A percentile compares a stretch with the other conserved stretches of the same genome.
phyloP scores from a whole-genome alignment of 78 protist genomes.

The Pigoraptor vietnamica region DNA sequence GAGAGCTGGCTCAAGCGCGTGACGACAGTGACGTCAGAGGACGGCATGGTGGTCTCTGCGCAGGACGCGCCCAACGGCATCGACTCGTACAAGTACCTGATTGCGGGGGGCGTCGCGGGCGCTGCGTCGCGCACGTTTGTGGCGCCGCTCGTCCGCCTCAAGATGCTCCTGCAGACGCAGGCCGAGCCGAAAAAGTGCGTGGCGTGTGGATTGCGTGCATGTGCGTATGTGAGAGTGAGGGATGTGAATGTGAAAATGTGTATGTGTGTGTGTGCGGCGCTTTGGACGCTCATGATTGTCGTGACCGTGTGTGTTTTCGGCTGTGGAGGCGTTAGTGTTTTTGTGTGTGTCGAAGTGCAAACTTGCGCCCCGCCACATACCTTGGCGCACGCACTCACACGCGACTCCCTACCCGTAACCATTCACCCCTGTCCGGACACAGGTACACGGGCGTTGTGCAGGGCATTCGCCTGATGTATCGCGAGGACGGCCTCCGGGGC shows the following conservation, averaged over 20 bases:
- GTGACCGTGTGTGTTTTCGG: too few species aligned
- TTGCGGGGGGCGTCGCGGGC: slow-evolving; percentile 86
- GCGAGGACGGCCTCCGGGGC: slow-evolving; percentile 30
- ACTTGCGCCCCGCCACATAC: not conserved
- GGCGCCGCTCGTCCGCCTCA: slow-evolving; percentile 80
- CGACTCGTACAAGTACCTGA: slow-evolving; percentile 17
- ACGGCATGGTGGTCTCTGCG: not conserved
- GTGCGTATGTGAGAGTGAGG: not conserved
- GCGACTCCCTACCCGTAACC: not conserved
- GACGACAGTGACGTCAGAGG: not conserved
- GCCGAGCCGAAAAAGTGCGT: not conserved
- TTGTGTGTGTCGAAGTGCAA: too few species aligned
- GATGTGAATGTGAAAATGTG: too few species aligned
- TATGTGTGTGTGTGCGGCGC: too few species aligned
- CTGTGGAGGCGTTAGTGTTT: too few species aligned
- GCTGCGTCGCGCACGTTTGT: slow-evolving; percentile 78
- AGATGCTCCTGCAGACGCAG: slow-evolving; percentile 70
- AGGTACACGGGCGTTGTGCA: not conserved
- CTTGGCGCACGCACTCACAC: not conserved
- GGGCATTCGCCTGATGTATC: not conserved
- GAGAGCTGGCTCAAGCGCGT: not conserved
- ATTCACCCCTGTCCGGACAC: not conserved
- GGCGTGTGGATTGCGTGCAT: not conserved
- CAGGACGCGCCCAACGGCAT: not conserved
- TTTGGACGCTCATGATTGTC: too few species aligned